A percentile compares a stretch with the other conserved stretches of the same genome.
Evolutionary conservation across 73 alveolate genomes (phyloP).

Genomic region (Paramecium primaurelia): DNA sequence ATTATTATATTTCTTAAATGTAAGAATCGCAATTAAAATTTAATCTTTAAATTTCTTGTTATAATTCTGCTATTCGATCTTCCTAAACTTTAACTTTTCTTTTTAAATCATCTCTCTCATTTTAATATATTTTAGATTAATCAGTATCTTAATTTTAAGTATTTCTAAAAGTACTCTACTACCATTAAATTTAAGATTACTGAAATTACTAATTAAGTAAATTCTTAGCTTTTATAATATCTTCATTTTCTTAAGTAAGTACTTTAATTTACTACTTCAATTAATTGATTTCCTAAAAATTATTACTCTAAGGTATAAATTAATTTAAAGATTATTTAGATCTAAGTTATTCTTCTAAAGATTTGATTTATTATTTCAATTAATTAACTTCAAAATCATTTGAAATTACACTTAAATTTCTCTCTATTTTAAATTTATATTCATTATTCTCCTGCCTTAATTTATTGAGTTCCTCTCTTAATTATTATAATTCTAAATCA

Average conservation of each 20-base stretch:
- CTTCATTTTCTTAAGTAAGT: background rate
- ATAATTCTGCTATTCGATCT: background rate
- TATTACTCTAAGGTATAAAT: background rate
- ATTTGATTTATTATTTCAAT: background rate
- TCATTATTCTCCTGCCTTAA: background rate
- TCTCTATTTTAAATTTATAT: background rate
- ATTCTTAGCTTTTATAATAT: background rate
- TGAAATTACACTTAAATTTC: background rate
- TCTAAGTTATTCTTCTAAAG: background rate
- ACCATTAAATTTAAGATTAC: background rate
- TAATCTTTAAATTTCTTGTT: background rate
- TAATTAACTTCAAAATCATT: background rate
- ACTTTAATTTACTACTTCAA: background rate
- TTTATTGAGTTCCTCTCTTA: constrained; percentile 31
- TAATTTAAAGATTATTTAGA: background rate
- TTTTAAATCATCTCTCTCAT: background rate
- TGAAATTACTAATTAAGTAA: background rate
- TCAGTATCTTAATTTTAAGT: background rate
- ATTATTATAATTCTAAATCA: background rate
- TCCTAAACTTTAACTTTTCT: background rate
- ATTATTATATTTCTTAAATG: background rate
- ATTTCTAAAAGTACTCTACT: background rate
- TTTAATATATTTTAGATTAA: background rate
- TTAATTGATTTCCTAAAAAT: background rate
- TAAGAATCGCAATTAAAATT: background rate